Conservation (phyloP, 2,329 filamentous ascomycete species). For the Monilinia aucupariae region DNA sequence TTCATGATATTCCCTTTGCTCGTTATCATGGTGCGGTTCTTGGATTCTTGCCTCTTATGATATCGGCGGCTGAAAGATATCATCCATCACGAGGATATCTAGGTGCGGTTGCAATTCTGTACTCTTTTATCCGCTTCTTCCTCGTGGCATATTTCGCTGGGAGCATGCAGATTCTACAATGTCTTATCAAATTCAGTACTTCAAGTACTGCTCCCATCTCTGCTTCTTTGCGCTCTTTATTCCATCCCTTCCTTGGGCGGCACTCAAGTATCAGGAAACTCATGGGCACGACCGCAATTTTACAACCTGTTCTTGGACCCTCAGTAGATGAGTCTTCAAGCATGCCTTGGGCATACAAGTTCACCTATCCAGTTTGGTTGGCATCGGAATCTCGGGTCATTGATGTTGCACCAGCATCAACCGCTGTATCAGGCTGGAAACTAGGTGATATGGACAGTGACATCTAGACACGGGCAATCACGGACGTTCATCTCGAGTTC, state of each 20-base stretch:
- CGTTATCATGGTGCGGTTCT: not conserved
- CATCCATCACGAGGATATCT: not conserved
- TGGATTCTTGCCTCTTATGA: not conserved
- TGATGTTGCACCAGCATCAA: not conserved
- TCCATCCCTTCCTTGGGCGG: too few species aligned
- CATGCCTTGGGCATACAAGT: not conserved
- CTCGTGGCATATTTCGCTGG: not conserved
- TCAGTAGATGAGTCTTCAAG: not conserved
- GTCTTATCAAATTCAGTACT: not conserved
- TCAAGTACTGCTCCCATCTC: not conserved
- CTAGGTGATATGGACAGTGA: not conserved
- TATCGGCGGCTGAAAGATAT: not conserved
- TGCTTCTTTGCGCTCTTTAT: too few species aligned
- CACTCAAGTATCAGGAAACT: too few species aligned
- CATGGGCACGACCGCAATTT: not conserved
- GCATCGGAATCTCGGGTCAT: not conserved
- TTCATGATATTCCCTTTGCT: too few species aligned
- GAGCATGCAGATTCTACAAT: not conserved
- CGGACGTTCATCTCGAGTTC: not conserved
- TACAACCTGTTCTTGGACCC: not conserved
- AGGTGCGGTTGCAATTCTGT: not conserved
- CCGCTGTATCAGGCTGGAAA: not conserved
- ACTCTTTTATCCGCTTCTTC: not conserved
- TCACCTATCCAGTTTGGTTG: not conserved
- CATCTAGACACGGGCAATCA: not conserved